Evolutionary conservation across 306 rosid genomes (phyloP).

Genomic region (Vachellia pachyceras): DNA sequence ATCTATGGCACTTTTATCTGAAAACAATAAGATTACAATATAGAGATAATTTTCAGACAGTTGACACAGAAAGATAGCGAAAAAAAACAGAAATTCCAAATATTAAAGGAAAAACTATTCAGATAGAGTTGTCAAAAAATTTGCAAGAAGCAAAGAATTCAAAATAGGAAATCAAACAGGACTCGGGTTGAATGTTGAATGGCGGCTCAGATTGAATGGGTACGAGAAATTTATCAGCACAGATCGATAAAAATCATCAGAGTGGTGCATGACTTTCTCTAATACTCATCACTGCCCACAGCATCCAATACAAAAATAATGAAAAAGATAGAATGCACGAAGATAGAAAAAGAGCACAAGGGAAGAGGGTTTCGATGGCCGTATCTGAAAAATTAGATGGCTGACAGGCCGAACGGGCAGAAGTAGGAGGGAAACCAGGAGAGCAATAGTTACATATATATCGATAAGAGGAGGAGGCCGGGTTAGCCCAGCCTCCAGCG

Average conservation of each 20-base stretch:
- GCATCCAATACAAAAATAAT: too few relatives aligned
- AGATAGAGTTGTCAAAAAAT: too few relatives aligned
- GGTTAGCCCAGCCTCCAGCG: not conserved
- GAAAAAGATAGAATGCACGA: too few relatives aligned
- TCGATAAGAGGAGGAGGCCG: not conserved
- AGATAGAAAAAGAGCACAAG: too few relatives aligned
- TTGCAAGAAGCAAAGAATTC: not conserved
- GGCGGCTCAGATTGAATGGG: slow-evolving; percentile 65
- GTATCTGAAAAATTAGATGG: not conserved
- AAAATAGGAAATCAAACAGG: slow-evolving; percentile 7
- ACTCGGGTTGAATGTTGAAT: slow-evolving; percentile 42
- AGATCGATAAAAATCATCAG: slow-evolving; percentile 55
- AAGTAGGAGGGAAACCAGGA: not conserved
- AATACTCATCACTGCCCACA: slow-evolving; percentile 62
- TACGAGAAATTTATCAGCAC: slow-evolving; percentile 83
- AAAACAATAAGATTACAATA: too few relatives aligned
- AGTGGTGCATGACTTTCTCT: slow-evolving; percentile 96
- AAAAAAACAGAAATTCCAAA: too few relatives aligned
- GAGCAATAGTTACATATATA: slow-evolving; percentile 10
- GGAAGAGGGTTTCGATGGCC: not conserved
- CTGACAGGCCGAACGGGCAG: not conserved
- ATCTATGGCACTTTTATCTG: not conserved
- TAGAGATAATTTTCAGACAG: too few relatives aligned
- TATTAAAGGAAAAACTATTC: too few relatives aligned
- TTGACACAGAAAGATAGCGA: too few relatives aligned